Conservation (phyloP, 1,284 basidiomycete genomes). For the Ustilago xerochloae region DNA sequence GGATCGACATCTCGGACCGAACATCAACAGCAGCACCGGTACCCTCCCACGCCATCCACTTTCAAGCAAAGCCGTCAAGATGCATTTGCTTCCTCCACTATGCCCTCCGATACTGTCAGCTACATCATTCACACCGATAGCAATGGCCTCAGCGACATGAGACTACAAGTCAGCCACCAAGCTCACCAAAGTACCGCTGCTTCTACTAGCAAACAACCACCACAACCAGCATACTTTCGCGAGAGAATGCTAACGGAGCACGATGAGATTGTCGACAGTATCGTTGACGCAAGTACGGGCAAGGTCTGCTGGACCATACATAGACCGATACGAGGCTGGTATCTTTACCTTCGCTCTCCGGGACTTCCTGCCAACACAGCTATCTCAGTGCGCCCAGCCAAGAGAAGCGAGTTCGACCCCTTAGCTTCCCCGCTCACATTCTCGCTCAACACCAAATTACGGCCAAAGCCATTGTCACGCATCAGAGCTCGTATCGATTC, state of each 20-base stretch:
- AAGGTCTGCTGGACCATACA: constrained; percentile 53
- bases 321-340: constrained; percentile 58
- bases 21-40: constrained; percentile 2
- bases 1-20: neutral
- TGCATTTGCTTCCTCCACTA: neutral
- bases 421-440: constrained; percentile 47
- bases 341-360: constrained; percentile 55
- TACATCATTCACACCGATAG: constrained; percentile 44
- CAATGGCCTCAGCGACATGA: constrained; percentile 24
- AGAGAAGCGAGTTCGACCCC: constrained; percentile 17
- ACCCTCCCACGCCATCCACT: constrained; percentile 4
- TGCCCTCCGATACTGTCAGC: constrained; percentile 8
- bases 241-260: constrained; percentile 41
- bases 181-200: too few relatives aligned
- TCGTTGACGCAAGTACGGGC: constrained; percentile 46
- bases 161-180: constrained; percentile 45
- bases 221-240: constrained; percentile 50
- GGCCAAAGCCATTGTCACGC: neutral
- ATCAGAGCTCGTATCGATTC: constrained; percentile 1
- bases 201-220: constrained; percentile 24
- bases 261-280: constrained; percentile 58
- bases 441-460: constrained; percentile 33
- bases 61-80: neutral
- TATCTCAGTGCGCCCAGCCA: constrained; percentile 43
- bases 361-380: constrained; percentile 44